Evolutionary conservation across 371 early-diverging fungal species (phyloP), one percentile per base, ranked within the genome.

Genomic region (Rhizoclosmatium hyalinum): DNA sequence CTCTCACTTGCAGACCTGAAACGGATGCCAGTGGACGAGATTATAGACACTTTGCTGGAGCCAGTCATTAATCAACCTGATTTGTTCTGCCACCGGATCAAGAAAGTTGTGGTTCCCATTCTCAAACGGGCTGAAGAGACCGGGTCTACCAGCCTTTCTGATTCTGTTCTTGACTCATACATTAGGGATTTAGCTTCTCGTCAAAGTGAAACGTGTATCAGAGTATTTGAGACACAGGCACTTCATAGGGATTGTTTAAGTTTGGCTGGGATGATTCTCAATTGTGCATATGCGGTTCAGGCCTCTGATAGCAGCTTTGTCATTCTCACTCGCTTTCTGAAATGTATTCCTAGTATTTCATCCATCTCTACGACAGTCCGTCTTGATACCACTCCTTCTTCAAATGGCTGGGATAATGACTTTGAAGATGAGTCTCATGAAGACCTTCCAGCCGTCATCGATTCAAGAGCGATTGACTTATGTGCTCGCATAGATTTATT

Each of bases 401-500:
- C 14, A 44, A 55, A 54, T 21, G 69, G 77, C 6, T 76, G 75
- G 77, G 77, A 80, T 54, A 14, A 41, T 84, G 86, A 14, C 21
- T 57, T 57, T 44, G 69, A 55, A 12, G 45, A 8, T 10, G 57
- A 54, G 42, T 14, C 41, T 41, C 17, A 2, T 6, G 41, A 24
- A n/a, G 17, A 42, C 21, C 17, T 2, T n/a, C 53, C 19, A 10
- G 39, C 50, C n/a, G 45, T 19, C 72, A 41, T 12, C 14, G 17
- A 6, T 65, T 8, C 32, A 6, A 19, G 61, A 21, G 24, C 64
- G n/a, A 41, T 19, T 19, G 6, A 41, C 44, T 32, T 93, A 68
- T 88, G 88, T 3, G 77, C 81, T 17, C 87, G 90, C 68, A 87
- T 92, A 79, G 88, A 91, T 78, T 82, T 83, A 17, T 84, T 93